Conservation (phyloP, 2,329 filamentous ascomycete genomes). For the Aspergillus persii region DNA sequence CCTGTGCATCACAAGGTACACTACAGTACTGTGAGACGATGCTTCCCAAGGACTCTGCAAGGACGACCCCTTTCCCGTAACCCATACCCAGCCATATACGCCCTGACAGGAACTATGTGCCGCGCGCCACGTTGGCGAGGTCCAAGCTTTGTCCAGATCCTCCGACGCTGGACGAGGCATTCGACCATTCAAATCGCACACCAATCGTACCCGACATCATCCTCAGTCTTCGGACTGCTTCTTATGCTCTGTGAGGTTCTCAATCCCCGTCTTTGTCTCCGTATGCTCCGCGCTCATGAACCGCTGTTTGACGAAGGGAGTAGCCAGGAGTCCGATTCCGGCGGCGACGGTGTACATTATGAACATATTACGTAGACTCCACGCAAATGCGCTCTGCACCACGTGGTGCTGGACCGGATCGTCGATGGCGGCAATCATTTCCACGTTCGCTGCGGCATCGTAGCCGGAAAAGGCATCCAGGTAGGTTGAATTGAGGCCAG, state of each 20-base stretch:
- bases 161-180: too few species aligned
- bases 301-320: constrained; percentile 45
- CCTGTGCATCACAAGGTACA: too few species aligned
- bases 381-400: constrained; percentile 46
- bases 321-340: constrained; percentile 41
- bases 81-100: too few species aligned
- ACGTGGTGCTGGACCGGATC: constrained; percentile 36
- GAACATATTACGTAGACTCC: constrained; percentile 50
- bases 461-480: constrained; percentile 35
- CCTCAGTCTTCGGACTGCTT: background rate
- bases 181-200: too few species aligned
- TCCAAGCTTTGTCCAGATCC: too few species aligned
- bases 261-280: constrained; percentile 50
- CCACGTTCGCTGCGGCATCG: constrained; percentile 47
- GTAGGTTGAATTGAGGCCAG: constrained; percentile 22
- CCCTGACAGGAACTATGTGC: too few species aligned
- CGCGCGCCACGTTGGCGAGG: too few species aligned
- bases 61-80: too few species aligned
- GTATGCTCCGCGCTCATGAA: constrained; percentile 50
- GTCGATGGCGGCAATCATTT: constrained; percentile 39
- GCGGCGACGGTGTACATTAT: constrained; percentile 48
- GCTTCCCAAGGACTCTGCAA: too few species aligned
- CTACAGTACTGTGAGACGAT: too few species aligned
- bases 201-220: background rate
- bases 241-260: background rate